These are phyloP conservation scores for Mesembryanthemum crystallinum DNA, from an alignment of 148 eudicot species.

Conservation along the genomic window DNA sequence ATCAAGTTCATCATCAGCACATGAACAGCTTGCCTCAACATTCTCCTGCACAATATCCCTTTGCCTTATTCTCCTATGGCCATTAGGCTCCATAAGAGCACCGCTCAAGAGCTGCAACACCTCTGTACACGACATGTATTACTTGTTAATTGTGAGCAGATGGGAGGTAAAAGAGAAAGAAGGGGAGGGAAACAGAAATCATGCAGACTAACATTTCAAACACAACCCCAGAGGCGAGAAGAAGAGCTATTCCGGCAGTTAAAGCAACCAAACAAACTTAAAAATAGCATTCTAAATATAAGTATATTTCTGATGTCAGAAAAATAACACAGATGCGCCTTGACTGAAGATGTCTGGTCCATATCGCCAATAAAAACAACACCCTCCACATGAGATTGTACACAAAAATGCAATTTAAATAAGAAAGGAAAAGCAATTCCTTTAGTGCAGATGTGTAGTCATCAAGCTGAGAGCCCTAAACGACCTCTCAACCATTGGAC, in stretches of 20 bases:
- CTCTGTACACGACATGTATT: slow-evolving; percentile 3
- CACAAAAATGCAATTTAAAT: too few relatives aligned
- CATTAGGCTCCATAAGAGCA: slow-evolving; percentile 53
- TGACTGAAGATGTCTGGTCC: not conserved
- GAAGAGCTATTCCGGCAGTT: not conserved
- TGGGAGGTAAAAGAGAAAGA: not conserved
- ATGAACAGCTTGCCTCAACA: slow-evolving; percentile 46
- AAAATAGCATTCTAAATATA: not conserved
- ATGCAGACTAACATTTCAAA: not conserved
- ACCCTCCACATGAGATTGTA: too few relatives aligned
- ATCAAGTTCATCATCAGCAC: slow-evolving; percentile 67
- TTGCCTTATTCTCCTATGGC: slow-evolving; percentile 36
- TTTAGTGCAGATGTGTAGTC: too few relatives aligned
- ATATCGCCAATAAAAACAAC: not conserved
- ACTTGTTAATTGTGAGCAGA: not conserved
- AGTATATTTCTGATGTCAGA: not conserved
- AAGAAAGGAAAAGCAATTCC: not conserved
- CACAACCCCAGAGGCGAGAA: not conserved
- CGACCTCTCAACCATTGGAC: not conserved
- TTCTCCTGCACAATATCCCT: slow-evolving; percentile 42
- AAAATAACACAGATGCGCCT: not conserved
- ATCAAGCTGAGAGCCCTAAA: not conserved
- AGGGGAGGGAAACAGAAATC: not conserved
- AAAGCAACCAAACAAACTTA: not conserved
- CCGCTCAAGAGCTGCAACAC: slow-evolving; percentile 12